Percentiles rank a stretch among this genome's conserved stretches.
Conservation (phyloP, 768 basidiomycete species). For the Lanmaoa rubissima region DNA sequence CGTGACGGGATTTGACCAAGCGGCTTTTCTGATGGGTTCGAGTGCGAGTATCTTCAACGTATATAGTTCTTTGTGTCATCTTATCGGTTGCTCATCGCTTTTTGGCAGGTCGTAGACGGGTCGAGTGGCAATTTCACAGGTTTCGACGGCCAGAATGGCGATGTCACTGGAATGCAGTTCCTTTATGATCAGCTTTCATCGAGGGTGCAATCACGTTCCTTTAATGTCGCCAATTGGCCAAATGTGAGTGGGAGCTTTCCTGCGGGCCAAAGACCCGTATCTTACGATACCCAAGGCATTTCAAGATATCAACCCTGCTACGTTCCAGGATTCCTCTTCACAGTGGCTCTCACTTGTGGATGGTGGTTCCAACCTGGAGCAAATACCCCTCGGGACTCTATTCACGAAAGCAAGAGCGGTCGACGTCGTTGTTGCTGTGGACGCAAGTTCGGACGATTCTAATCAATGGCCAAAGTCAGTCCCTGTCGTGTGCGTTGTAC, state of each 20-base stretch:
- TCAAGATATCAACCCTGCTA: conserved; percentile 45
- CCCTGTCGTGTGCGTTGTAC: neutral
- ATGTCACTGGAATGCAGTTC: conserved; percentile 38
- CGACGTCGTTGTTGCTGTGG: conserved; percentile 76
- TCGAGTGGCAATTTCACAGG: conserved; percentile 36
- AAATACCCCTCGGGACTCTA: conserved; percentile 68
- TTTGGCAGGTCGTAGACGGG: conserved; percentile 49
- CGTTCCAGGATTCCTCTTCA: conserved; percentile 53
- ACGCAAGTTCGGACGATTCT: conserved; percentile 58
- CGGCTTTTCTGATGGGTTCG: conserved; percentile 70
- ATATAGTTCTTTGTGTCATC: conserved; percentile 5
- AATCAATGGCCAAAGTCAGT: conserved; percentile 68
- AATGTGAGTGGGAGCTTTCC: conserved; percentile 35
- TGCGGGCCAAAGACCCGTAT: neutral
- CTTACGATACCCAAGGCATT: conserved; percentile 39
- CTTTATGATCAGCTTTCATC: conserved; percentile 48
- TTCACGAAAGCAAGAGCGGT: conserved; percentile 65
- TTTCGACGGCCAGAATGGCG: conserved; percentile 11
- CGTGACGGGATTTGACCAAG: conserved; percentile 73
- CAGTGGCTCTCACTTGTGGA: conserved; percentile 65
- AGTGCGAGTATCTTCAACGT: conserved; percentile 72
- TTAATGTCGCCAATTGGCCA: conserved; percentile 71
- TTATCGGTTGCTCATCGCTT: neutral
- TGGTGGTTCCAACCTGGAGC: conserved; percentile 67
- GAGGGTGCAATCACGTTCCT: conserved; percentile 46